Evolutionary conservation across 768 basidiomycete species (phyloP), one percentile per base, ranked within the genome.

Genomic region (Lentinula sp.): DNA sequence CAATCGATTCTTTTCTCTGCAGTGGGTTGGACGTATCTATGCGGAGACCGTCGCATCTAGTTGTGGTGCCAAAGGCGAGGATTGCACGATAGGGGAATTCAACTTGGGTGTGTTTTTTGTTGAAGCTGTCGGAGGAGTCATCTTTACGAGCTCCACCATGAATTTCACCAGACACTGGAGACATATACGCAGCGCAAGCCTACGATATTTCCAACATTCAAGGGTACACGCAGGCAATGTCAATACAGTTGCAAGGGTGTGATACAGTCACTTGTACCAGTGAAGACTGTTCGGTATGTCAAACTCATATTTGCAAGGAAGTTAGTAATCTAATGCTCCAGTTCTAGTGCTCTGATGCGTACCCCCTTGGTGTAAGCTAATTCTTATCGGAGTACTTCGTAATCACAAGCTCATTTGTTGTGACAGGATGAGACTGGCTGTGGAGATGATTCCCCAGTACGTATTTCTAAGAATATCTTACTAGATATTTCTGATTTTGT

Each of bases 201-300:
- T 77, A 79, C 63, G 77, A 79, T 61, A 75, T 79, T 41, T 77
- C 76, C 39, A 79, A 77, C 64, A 77, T 79, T 58, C 76, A 71
- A 64, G 76, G 75, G 6, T 78, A 75, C 67, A 77, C 76, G 2
- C 74, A 76, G 59, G 73, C 73, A 7, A 70, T 77, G 20, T 57
- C 65, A 18, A 73, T 77, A 43, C 65, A 63, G 37, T 75, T 74
- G 3, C 68, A 65, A 33, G 77, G 76, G 4, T 75, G 77, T 65
- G 72, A 74, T 20, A 75, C 72, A 10, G 76, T 76, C 8, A 72
- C 73, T 6, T 78, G 77, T 64, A 74, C 71, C 18, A 72, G 70
- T 58, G 71, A 68, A 41, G 70, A 72, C 42, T 78, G 76, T 64
- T 72, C 72, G 32, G 65, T 65, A 57, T 1, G 65, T 63, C 43